Conservation (phyloP, 495 filamentous ascomycete species). For the Lophiostoma macrostomum region DNA sequence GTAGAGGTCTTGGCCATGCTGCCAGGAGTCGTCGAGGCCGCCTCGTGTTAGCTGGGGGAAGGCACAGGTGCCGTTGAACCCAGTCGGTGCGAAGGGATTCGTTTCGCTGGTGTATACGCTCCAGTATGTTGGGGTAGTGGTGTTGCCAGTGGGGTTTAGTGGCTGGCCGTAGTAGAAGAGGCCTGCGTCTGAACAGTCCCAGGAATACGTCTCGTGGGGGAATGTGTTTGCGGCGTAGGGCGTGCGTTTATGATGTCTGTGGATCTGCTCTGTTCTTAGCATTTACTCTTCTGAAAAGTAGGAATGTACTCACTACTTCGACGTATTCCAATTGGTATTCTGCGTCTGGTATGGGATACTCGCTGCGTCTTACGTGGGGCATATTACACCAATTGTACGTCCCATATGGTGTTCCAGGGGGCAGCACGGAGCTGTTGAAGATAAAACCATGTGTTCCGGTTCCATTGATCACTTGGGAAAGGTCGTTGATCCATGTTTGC, state of each 20-base stretch:
- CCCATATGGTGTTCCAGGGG: conserved; percentile 47
- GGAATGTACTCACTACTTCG: conserved; percentile 51
- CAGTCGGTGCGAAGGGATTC: conserved; percentile 58
- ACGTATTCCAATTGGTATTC: conserved; percentile 62
- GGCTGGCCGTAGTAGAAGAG: conserved; percentile 61
- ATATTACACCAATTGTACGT: conserved; percentile 74
- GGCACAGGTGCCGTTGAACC: conserved; percentile 63
- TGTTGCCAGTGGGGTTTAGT: conserved; percentile 38
- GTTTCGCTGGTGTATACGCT: conserved; percentile 49
- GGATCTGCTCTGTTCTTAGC: conserved; percentile 48
- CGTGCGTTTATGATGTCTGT: conserved; percentile 71
- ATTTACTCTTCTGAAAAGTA: neutral
- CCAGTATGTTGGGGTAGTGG: conserved; percentile 54
- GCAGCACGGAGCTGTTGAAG: conserved; percentile 56
- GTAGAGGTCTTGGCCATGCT: conserved; percentile 64
- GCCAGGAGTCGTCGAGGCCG: conserved; percentile 62
- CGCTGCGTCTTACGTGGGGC: conserved; percentile 61
- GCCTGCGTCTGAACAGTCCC: conserved; percentile 60
- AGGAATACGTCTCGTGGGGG: conserved; percentile 60
- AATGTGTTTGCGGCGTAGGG: conserved; percentile 68
- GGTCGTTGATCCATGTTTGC: conserved; percentile 55
- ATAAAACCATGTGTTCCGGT: conserved; percentile 61
- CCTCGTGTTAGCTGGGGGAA: conserved; percentile 67
- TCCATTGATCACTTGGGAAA: conserved; percentile 50
- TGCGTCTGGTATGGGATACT: conserved; percentile 51